Evolutionary conservation across 139 green algal species (phyloP).

Genomic region (Chlamydomonas sp.): DNA sequence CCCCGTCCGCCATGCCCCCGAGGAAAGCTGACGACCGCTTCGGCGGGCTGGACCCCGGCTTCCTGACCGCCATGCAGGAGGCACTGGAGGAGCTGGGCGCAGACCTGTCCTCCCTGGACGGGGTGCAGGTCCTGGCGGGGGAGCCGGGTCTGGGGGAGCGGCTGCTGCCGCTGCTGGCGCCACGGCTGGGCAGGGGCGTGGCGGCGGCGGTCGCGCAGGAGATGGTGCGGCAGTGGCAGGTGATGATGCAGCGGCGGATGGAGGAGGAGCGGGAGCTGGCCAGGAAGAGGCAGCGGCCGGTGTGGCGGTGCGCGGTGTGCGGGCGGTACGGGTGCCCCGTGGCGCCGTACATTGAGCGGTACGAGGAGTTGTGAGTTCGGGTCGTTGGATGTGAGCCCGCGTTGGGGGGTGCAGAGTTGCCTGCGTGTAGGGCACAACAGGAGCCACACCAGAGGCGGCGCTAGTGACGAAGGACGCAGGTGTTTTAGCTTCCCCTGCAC

Average conservation of each 20-base stretch:
- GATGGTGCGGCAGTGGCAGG: conserved; percentile 54
- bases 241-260: conserved; percentile 32
- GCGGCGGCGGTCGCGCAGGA: conserved; percentile 1
- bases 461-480: too few relatives aligned
- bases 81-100: conserved; percentile 37
- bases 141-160: conserved; percentile 6
- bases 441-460: too few relatives aligned
- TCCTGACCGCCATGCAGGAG: conserved; percentile 48
- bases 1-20: not conserved
- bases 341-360: conserved; percentile 58
- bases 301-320: conserved; percentile 52
- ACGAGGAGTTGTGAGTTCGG: conserved; percentile 31
- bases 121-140: conserved; percentile 32
- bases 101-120: conserved; percentile 35
- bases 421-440: too few relatives aligned
- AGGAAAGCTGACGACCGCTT: conserved; percentile 14
- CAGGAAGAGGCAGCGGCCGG: conserved; percentile 35
- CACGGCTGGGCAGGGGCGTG: not conserved
- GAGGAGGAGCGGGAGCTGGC: conserved; percentile 44
- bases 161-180: conserved; percentile 17
- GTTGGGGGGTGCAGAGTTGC: too few relatives aligned
- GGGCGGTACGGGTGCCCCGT: conserved; percentile 54
- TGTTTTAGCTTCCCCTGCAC: too few relatives aligned
- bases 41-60: conserved; percentile 23
- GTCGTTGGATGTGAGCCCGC: too few relatives aligned